Evolutionary conservation across 1,139 yeast genomes (phyloP).

Genomic region (Suhomyces chickasaworum): DNA sequence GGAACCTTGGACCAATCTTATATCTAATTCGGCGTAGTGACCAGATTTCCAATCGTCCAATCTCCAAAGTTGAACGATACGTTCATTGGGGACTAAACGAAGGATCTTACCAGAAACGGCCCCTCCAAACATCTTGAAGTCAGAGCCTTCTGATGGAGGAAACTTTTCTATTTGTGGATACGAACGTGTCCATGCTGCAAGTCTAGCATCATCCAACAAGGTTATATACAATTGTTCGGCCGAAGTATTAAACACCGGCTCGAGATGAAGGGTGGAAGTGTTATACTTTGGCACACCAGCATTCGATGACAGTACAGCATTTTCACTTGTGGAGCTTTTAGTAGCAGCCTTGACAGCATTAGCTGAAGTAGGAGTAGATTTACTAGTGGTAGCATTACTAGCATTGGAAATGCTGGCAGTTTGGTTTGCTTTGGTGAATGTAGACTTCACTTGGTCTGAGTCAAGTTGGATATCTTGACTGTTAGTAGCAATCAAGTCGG

Average conservation of each 20-base stretch:
- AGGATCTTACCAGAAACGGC: constrained; percentile 72
- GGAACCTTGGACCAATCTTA: constrained; percentile 71
- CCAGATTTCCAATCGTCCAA: constrained; percentile 84
- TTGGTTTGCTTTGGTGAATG: constrained; percentile 68
- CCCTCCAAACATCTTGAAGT: constrained; percentile 82
- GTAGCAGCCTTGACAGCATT: neutral
- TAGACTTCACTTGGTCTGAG: constrained; percentile 65
- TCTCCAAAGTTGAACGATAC: constrained; percentile 81
- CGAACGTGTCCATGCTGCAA: constrained; percentile 89
- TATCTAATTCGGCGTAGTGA: constrained; percentile 69
- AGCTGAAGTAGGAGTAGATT: neutral
- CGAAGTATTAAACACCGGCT: constrained; percentile 81
- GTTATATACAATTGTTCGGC: constrained; percentile 83
- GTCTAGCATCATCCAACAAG: constrained; percentile 71
- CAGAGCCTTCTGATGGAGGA: constrained; percentile 61
- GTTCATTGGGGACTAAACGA: constrained; percentile 57
- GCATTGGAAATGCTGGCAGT: neutral
- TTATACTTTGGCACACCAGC: constrained; percentile 59
- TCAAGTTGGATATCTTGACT: constrained; percentile 84
- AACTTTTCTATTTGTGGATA: constrained; percentile 56
- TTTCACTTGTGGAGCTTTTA: neutral
- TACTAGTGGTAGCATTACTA: constrained; percentile 4
- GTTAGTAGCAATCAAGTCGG: constrained; percentile 70
- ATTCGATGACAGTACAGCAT: neutral
- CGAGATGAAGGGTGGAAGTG: constrained; percentile 76